A percentile compares a stretch with the other conserved stretches of the same genome.
These are phyloP conservation scores for Arabidopsis arenosa DNA, from an alignment of 345 rosid genomes.

Conservation along the genomic window DNA sequence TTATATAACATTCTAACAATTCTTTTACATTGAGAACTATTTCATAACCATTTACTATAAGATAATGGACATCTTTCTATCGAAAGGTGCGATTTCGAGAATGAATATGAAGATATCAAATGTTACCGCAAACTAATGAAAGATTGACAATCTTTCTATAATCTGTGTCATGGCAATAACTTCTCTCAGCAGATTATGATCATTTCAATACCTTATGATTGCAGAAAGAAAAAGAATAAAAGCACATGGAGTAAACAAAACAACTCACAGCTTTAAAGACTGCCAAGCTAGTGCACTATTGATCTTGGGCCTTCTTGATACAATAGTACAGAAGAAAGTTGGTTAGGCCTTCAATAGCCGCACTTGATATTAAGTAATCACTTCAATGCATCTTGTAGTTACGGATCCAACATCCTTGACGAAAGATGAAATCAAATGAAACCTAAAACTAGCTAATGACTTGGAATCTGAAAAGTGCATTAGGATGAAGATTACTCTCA, in stretches of 20 bases:
- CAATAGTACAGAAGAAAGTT: conserved; percentile 54
- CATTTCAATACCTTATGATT: not conserved
- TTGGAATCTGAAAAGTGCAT: too few relatives aligned
- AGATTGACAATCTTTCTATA: not conserved
- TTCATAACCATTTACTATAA: not conserved
- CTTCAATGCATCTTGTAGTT: conserved; percentile 53
- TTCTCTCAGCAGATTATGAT: not conserved
- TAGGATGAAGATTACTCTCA: too few relatives aligned
- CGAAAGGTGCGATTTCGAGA: not conserved
- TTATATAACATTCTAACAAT: not conserved
- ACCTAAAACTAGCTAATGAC: too few relatives aligned
- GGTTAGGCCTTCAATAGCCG: conserved; percentile 51
- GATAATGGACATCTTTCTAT: not conserved
- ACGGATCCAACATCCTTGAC: too few relatives aligned
- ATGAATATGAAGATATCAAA: not conserved
- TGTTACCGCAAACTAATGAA: not conserved
- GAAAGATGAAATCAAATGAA: too few relatives aligned
- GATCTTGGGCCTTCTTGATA: conserved; percentile 59
- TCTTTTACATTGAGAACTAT: not conserved
- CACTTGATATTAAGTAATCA: conserved; percentile 57
- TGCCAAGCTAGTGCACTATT: conserved; percentile 56
- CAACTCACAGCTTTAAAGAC: conserved; percentile 23
- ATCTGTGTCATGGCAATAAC: not conserved
- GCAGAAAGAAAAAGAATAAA: not conserved
- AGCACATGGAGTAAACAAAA: conserved; percentile 22